phyloP scores from a whole-genome alignment of 2,329 filamentous ascomycete genomes.

The Ampelomyces quisqualis region DNA sequence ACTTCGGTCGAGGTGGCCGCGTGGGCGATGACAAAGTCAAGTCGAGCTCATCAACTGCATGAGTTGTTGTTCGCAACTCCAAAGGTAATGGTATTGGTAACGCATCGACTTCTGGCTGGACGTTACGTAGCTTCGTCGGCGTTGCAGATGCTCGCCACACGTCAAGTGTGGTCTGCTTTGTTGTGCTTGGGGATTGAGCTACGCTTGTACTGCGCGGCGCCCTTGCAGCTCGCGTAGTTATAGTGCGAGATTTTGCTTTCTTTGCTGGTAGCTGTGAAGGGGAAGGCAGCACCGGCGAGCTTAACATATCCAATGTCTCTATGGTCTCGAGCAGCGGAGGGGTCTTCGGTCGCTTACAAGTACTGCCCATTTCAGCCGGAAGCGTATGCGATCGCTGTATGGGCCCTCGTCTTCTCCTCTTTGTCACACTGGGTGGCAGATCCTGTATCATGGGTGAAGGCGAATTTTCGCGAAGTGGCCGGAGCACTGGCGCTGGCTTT shows the following conservation, averaged over 20 bases:
- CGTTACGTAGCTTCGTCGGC: constrained; percentile 21
- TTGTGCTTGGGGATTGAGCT: constrained; percentile 20
- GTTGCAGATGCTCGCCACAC: constrained; percentile 31
- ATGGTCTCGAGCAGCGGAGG: constrained; percentile 21
- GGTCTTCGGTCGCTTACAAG: constrained; percentile 17
- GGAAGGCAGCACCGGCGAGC: constrained; percentile 24
- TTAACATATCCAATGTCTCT: constrained; percentile 33
- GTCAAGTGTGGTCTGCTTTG: constrained; percentile 36
- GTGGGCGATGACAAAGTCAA: constrained; percentile 32
- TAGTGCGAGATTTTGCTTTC: constrained; percentile 21
- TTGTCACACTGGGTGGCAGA: constrained; percentile 33
- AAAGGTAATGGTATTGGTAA: constrained; percentile 18
- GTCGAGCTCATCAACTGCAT: constrained; percentile 31
- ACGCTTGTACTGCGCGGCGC: constrained; percentile 15
- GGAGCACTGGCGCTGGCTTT: constrained; percentile 1
- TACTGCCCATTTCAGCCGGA: constrained; percentile 16
- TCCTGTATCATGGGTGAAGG: constrained; percentile 24
- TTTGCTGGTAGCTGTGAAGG: constrained; percentile 29
- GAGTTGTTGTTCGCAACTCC: constrained; percentile 14
- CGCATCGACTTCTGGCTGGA: constrained; percentile 4
- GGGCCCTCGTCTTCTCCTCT: constrained; percentile 30
- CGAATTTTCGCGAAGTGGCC: constrained; percentile 14
- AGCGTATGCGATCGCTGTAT: constrained; percentile 41
- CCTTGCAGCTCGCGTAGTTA: constrained; percentile 7
- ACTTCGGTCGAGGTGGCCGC: neutral